A percentile compares a stretch with the other conserved stretches of the same genome.
Conservation (phyloP, 805 yeast genomes). For the Monosporozyma servazzii region DNA sequence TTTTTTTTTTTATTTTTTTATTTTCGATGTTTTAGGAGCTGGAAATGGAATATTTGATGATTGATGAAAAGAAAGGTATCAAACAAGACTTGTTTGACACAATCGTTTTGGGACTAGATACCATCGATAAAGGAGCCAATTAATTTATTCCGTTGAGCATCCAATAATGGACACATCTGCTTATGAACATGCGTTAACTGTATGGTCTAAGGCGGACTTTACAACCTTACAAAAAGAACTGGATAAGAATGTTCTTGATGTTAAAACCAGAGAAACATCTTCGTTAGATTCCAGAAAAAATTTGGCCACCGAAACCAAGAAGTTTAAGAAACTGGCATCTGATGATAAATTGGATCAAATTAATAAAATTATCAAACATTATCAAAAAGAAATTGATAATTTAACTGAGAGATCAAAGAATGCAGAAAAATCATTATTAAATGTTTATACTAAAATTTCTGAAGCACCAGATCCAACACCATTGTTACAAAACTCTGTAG, state of each 20-base stretch:
- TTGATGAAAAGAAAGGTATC: background rate
- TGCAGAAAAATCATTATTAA: slow-evolving; percentile 65
- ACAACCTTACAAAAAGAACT: slow-evolving; percentile 60
- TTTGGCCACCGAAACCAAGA: slow-evolving; percentile 74
- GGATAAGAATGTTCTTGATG: slow-evolving; percentile 64
- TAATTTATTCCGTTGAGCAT: background rate
- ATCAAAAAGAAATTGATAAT: slow-evolving; percentile 81
- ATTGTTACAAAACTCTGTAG: slow-evolving; percentile 58
- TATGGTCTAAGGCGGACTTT: slow-evolving; percentile 70
- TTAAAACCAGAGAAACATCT: slow-evolving; percentile 58
- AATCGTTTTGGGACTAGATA: background rate
- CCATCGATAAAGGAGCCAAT: background rate
- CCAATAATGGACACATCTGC: slow-evolving; percentile 22
- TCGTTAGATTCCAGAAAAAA: slow-evolving; percentile 66
- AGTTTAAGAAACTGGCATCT: slow-evolving; percentile 61
- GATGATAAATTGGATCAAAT: slow-evolving; percentile 46
- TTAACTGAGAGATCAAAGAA: slow-evolving; percentile 69
- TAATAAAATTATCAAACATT: slow-evolving; percentile 51
- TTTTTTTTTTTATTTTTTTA: background rate
- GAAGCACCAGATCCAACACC: slow-evolving; percentile 94
- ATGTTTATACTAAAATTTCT: slow-evolving; percentile 63
- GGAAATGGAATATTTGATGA: background rate
- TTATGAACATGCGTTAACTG: slow-evolving; percentile 46
- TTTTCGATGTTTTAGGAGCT: background rate
- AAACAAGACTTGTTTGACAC: background rate